Evolutionary conservation across 805 yeast species (phyloP), one percentile per base, ranked within the genome.

Genomic region (Scheffersomyces spartinae): DNA sequence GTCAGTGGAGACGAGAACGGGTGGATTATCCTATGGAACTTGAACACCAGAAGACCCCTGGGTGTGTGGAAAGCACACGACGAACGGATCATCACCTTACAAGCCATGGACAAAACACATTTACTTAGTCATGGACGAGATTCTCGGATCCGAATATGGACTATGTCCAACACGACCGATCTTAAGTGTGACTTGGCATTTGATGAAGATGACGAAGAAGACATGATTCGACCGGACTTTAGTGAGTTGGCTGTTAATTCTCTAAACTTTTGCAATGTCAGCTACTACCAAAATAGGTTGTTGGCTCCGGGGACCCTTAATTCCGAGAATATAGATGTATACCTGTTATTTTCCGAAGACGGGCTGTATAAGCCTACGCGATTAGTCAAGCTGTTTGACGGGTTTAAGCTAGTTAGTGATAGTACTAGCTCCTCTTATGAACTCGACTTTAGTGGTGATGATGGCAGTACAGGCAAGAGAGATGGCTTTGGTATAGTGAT

Each of bases 261-360:
- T 4, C 52, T 83, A 34, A 82, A 80, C 38, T 83, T 76, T 45
- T 68, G 84, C 36, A 71, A 74, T 28, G 71, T 75, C n/a, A 74
- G 63, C 4, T 46, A 64, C 10, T 28, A 25, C 6, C 42, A 44
- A 1, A 42, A 50, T 9, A 36, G 35, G 9, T 29, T 71, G 14
- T 42, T 75, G 5, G 68, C 81, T 1, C 84, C 94, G 0, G 72
- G 76, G 10, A 70, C 84, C 0, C 46, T 60, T 7, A 69, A 71
- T 38, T 73, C 91, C 0, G 70, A 75, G 20, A 60, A 61, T 17
- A 63, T 79, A 33, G 94, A 81, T 39, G 43, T 82, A 1, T 78
- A 78, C 42, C 40, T 43, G 18, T 36, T 74, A 7, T 35, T 40
- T 15, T 38, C 29, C 14, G 37, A 33, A 2, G 26, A 24, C 9